phyloP scores from a whole-genome alignment of 2,329 filamentous ascomycete genomes.

The Emergomyces pasteurianus region DNA sequence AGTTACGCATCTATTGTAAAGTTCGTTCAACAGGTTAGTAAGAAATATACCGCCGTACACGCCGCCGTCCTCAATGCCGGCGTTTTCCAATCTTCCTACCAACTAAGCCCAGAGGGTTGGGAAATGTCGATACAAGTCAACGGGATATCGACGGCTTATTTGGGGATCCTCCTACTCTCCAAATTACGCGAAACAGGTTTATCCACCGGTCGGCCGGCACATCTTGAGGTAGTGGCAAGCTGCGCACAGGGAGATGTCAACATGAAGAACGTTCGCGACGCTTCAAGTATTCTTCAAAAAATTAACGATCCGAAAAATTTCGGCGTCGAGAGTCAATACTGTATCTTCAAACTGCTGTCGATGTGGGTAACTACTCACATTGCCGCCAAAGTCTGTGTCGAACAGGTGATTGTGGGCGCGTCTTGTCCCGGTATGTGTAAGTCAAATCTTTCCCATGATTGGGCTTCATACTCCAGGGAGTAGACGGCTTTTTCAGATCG shows the following conservation, averaged over 20 bases:
- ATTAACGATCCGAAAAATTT: background rate
- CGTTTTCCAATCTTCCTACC: background rate
- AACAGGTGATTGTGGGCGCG: conserved; percentile 33
- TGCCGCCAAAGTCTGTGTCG: conserved; percentile 29
- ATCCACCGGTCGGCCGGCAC: background rate
- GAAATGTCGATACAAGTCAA: background rate
- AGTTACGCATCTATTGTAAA: background rate
- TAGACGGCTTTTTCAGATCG: conserved; percentile 15
- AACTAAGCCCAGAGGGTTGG: background rate
- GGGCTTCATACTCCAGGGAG: background rate
- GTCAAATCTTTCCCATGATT: conserved; percentile 30
- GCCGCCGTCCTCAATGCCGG: background rate
- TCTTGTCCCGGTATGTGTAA: conserved; percentile 34
- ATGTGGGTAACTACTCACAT: background rate
- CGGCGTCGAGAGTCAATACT: background rate
- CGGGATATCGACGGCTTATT: background rate
- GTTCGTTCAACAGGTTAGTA: background rate
- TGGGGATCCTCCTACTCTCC: background rate
- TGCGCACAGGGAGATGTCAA: background rate
- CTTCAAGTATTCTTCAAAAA: background rate
- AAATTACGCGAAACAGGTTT: background rate
- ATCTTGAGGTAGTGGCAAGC: background rate
- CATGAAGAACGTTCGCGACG: background rate
- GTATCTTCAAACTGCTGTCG: background rate
- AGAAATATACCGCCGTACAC: background rate